These are phyloP conservation scores for Acer campestre DNA, from an alignment of 345 rosid genomes.

Conservation along the genomic window DNA sequence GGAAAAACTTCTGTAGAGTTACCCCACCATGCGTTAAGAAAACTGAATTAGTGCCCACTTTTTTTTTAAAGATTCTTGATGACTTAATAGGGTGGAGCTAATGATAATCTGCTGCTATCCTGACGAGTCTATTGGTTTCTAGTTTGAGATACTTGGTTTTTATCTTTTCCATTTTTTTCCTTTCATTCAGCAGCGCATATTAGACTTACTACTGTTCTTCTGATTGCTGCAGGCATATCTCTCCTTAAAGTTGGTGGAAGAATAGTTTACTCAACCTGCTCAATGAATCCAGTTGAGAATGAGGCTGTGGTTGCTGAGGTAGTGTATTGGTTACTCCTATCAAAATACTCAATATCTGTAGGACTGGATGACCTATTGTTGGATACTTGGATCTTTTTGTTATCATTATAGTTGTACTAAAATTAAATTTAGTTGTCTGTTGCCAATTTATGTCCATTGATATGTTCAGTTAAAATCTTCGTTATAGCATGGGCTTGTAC, in stretches of 20 bases:
- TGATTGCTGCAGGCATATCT: constrained; percentile 61
- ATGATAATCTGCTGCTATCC: background rate
- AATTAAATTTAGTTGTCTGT: background rate
- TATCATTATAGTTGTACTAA: background rate
- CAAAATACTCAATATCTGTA: background rate
- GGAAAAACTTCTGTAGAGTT: background rate
- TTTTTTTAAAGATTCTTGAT: background rate
- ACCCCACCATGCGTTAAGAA: background rate
- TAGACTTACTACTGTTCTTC: background rate
- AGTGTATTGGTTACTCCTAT: constrained; percentile 20
- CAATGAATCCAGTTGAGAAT: constrained; percentile 97
- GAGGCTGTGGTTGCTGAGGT: constrained; percentile 99
- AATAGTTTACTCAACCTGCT: constrained; percentile 97
- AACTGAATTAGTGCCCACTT: background rate
- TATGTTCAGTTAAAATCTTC: background rate
- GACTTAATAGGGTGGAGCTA: background rate
- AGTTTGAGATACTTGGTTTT: background rate
- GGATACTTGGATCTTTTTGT: background rate
- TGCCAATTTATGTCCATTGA: background rate
- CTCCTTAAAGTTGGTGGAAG: constrained; percentile 92
- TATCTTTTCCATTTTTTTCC: background rate
- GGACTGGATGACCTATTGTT: background rate
- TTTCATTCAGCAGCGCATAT: background rate
- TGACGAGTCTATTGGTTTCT: background rate
- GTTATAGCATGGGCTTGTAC: background rate